These are phyloP conservation scores for Naganishia friedmannii DNA, from an alignment of 768 basidiomycete species.

Conservation along the genomic window DNA sequence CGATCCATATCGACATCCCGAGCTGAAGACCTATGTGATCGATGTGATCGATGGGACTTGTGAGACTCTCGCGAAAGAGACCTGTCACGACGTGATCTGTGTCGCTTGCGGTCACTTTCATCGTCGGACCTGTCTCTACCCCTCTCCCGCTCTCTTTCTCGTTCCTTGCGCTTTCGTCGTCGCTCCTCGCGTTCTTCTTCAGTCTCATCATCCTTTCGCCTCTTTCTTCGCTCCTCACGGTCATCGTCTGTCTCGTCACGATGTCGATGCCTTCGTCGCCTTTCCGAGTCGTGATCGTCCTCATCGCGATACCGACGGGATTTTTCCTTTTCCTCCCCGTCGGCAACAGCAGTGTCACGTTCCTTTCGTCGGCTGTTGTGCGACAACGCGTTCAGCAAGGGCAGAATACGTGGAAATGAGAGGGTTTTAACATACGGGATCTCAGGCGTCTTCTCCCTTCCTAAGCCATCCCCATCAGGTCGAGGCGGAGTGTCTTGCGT, in stretches of 20 bases:
- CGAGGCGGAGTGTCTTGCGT: conserved; percentile 28
- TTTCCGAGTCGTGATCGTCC: conserved; percentile 57
- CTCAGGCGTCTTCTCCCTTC: conserved; percentile 30
- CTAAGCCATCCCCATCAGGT: conserved; percentile 16
- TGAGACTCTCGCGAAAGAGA: conserved; percentile 50
- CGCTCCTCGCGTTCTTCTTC: conserved; percentile 38
- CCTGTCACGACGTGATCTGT: conserved; percentile 56
- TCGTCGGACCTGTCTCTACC: conserved; percentile 50
- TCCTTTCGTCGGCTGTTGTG: conserved; percentile 57
- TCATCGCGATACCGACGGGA: conserved; percentile 58
- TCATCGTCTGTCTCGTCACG: conserved; percentile 35
- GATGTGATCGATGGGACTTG: conserved; percentile 35
- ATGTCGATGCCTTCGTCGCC: conserved; percentile 26
- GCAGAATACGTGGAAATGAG: conserved; percentile 23
- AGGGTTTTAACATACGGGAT: conserved; percentile 26
- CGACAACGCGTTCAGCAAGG: conserved; percentile 37
- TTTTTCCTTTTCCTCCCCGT: conserved; percentile 34
- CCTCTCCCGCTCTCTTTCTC: conserved; percentile 33
- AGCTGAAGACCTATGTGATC: conserved; percentile 21
- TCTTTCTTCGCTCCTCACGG: conserved; percentile 39
- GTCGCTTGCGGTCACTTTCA: conserved; percentile 38
- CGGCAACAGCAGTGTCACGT: conserved; percentile 48
- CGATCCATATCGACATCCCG: conserved; percentile 29
- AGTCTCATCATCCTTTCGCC: conserved; percentile 35
- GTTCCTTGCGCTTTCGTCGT: conserved; percentile 38